phyloP scores from a whole-genome alignment of 768 basidiomycete genomes.

The Mycena haematopus region DNA sequence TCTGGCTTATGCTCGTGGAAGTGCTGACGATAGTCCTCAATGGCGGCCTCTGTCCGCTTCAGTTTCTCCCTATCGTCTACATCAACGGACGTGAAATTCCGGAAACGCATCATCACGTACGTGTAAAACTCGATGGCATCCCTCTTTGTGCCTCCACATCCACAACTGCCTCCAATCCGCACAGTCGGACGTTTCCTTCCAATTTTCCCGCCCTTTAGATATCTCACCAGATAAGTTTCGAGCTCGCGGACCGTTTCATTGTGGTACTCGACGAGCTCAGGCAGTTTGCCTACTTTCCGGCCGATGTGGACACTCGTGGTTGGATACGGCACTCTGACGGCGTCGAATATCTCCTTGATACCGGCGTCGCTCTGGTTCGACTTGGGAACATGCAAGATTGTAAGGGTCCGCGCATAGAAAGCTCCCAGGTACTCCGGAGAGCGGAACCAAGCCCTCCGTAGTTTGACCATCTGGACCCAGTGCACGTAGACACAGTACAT shows the following conservation, averaged over 20 bases:
- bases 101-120: slow-evolving; percentile 50
- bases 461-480: slow-evolving; percentile 78
- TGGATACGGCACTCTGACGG: slow-evolving; percentile 82
- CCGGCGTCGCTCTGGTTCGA: slow-evolving; percentile 87
- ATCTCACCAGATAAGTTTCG: slow-evolving; percentile 87
- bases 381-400: slow-evolving; percentile 80
- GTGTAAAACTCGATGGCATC: slow-evolving; percentile 96
- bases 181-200: slow-evolving; percentile 84
- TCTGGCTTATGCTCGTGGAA: slow-evolving; percentile 65
- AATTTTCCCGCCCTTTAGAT: slow-evolving; percentile 80
- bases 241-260: slow-evolving; percentile 94
- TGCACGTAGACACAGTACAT: slow-evolving; percentile 75
- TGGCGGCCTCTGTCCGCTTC: slow-evolving; percentile 69
- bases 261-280: slow-evolving; percentile 89
- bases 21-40: slow-evolving; percentile 59
- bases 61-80: slow-evolving; percentile 50
- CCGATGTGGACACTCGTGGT: slow-evolving; percentile 92
- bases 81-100: background rate
- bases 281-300: slow-evolving; percentile 85
- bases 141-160: slow-evolving; percentile 82
- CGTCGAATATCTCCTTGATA: slow-evolving; percentile 75
- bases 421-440: slow-evolving; percentile 87
- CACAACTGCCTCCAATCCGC: slow-evolving; percentile 77
- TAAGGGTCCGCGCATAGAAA: slow-evolving; percentile 93
- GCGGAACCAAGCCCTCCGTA: slow-evolving; percentile 88